phyloP scores from a whole-genome alignment of 768 basidiomycete species.

The Arthromyces matolae region DNA sequence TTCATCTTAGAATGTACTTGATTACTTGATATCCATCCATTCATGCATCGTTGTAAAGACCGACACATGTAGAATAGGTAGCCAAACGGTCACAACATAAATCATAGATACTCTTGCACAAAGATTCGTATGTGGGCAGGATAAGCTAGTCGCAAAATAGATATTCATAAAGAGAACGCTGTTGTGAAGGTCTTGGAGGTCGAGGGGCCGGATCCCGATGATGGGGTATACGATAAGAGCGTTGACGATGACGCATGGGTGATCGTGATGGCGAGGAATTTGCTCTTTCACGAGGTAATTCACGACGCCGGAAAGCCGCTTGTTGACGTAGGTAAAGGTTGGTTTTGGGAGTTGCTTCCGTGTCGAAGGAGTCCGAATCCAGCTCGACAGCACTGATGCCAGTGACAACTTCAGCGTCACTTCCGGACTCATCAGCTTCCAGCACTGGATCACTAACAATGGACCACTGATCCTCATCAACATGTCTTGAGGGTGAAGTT shows the following conservation, averaged over 20 bases:
- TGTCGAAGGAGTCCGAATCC: conserved; percentile 14
- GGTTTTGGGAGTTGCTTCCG: conserved; percentile 9
- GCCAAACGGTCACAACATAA: conserved; percentile 3
- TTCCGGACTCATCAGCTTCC: conserved; percentile 26
- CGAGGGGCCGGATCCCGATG: conserved; percentile 7
- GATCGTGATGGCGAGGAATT: conserved; percentile 55
- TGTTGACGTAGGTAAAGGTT: conserved; percentile 35
- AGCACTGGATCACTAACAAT: conserved; percentile 28
- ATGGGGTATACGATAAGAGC: conserved; percentile 25
- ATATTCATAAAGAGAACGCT: conserved; percentile 40
- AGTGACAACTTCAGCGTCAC: conserved; percentile 26
- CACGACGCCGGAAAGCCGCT: conserved; percentile 25
- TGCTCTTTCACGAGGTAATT: conserved; percentile 30
- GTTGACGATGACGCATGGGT: conserved; percentile 35
- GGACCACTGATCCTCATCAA: conserved; percentile 33
- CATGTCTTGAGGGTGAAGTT: conserved; percentile 2
- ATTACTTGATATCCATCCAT: conserved; percentile 5
- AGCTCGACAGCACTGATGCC: conserved; percentile 34
- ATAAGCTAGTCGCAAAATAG: conserved; percentile 30
- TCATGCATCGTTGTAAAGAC: background rate
- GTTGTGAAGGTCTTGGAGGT: conserved; percentile 5
- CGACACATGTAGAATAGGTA: background rate
- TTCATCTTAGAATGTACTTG: conserved; percentile 3
- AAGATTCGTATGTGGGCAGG: conserved; percentile 1
- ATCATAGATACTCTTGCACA: background rate